Evolutionary conservation across 441 rosid species (phyloP).

Genomic region (Theobroma grandiflorum): DNA sequence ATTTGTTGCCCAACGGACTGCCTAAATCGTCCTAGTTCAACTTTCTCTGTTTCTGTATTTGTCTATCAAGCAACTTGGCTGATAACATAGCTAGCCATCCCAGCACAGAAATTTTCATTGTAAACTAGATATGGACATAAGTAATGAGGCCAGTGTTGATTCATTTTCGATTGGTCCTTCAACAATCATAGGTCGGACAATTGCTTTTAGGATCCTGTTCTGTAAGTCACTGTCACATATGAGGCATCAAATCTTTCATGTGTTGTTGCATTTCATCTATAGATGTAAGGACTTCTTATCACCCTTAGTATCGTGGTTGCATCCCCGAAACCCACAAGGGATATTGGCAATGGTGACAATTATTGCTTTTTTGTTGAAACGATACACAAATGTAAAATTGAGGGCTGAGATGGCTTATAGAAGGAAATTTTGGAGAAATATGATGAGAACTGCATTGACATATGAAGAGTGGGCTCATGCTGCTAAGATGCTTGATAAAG

Average conservation of each 20-base stretch:
- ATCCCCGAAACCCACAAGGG: conserved; percentile 95
- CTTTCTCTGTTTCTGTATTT: background rate
- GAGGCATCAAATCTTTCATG: conserved; percentile 53
- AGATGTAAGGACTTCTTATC: conserved; percentile 49
- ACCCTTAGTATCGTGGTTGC: conserved; percentile 85
- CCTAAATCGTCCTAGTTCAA: background rate
- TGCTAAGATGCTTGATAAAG: conserved; percentile 93
- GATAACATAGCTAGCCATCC: background rate
- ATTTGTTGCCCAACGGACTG: background rate
- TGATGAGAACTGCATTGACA: conserved; percentile 90
- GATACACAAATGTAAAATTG: conserved; percentile 74
- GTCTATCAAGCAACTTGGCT: background rate
- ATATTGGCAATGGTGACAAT: conserved; percentile 87
- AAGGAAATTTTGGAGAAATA: conserved; percentile 97
- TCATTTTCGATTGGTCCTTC: conserved; percentile 89
- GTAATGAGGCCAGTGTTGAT: conserved; percentile 80
- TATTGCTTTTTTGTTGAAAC: conserved; percentile 81
- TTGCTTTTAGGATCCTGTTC: conserved; percentile 82
- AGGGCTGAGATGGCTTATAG: conserved; percentile 93
- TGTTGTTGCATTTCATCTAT: conserved; percentile 46
- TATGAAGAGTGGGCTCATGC: conserved; percentile 99
- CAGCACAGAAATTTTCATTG: background rate
- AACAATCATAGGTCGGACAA: conserved; percentile 75
- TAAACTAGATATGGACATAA: conserved; percentile 72
- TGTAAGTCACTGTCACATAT: conserved; percentile 79